Evolutionary conservation across 2,329 filamentous ascomycete species (phyloP).

Genomic region (Phialophora verrucosa): DNA sequence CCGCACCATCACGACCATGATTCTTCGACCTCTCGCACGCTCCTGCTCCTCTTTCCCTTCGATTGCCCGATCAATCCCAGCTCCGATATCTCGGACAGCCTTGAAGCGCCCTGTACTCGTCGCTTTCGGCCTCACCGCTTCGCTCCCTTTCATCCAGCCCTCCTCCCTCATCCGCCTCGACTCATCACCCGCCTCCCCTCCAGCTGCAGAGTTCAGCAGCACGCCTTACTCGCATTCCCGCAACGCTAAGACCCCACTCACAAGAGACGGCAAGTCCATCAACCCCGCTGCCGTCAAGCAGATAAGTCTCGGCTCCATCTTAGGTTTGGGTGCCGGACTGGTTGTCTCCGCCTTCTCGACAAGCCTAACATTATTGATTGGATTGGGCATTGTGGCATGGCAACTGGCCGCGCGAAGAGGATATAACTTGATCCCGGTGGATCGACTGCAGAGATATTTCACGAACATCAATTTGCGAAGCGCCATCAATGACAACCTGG

Average conservation of each 20-base stretch:
- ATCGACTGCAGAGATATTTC: constrained; percentile 50
- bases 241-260: constrained; percentile 36
- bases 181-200: constrained; percentile 25
- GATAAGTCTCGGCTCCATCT: constrained; percentile 53
- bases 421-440: constrained; percentile 52
- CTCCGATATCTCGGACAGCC: constrained; percentile 19
- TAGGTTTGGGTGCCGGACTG: constrained; percentile 52
- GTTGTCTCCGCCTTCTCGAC: constrained; percentile 53
- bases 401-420: constrained; percentile 56
- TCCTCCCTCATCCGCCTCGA: constrained; percentile 29
- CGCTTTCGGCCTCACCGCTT: constrained; percentile 35
- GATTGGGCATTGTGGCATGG: constrained; percentile 51
- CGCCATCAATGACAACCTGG: constrained; percentile 48
- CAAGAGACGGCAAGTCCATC: constrained; percentile 36
- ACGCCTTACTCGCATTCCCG: constrained; percentile 34
- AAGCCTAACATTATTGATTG: constrained; percentile 51
- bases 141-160: constrained; percentile 35
- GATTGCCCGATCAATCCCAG: constrained; percentile 20
- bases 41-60: constrained; percentile 23
- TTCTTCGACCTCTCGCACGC: constrained; percentile 33
- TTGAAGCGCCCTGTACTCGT: constrained; percentile 31
- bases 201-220: constrained; percentile 32
- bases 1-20: constrained; percentile 25
- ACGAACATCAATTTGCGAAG: constrained; percentile 49
- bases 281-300: constrained; percentile 48